Percentiles rank a stretch among this genome's conserved stretches.
phyloP scores from a whole-genome alignment of 2,329 filamentous ascomycete genomes.

The Scolecobasidium constrictum region DNA sequence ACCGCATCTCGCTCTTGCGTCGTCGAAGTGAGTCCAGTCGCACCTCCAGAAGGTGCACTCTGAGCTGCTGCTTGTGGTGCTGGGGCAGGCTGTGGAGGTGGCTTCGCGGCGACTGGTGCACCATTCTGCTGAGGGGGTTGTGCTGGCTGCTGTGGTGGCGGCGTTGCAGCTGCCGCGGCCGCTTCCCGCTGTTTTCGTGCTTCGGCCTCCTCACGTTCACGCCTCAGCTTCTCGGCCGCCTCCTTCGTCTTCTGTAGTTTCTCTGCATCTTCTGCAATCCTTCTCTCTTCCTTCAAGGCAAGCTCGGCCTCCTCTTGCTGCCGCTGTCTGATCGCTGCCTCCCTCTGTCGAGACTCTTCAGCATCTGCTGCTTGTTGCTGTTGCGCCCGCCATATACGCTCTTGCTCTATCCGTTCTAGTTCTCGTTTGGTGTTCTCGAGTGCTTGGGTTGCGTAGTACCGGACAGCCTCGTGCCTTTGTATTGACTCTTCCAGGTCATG shows the following conservation, averaged over 20 bases:
- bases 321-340: slow-evolving; percentile 11
- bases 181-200: not conserved
- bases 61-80: slow-evolving; percentile 2
- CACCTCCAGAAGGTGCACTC: not conserved
- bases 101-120: too few species aligned
- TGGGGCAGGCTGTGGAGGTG: not conserved
- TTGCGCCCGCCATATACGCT: not conserved
- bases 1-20: slow-evolving; percentile 26
- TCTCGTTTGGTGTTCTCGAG: slow-evolving; percentile 1
- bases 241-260: slow-evolving; percentile 3
- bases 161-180: not conserved
- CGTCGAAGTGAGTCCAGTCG: not conserved
- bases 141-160: not conserved
- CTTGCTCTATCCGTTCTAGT: not conserved
- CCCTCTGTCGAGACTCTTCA: slow-evolving; percentile 21
- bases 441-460: slow-evolving; percentile 1
- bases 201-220: slow-evolving; percentile 2
- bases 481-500: slow-evolving; percentile 4
- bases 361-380: not conserved
- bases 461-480: slow-evolving; percentile 5
- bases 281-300: slow-evolving; percentile 11
- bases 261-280: slow-evolving; percentile 17
- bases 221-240: slow-evolving; percentile 1
- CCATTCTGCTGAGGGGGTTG: not conserved
- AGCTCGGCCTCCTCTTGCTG: slow-evolving; percentile 14